Evolutionary conservation across 345 rosid species (phyloP).

Genomic region (Cardamine occulta): DNA sequence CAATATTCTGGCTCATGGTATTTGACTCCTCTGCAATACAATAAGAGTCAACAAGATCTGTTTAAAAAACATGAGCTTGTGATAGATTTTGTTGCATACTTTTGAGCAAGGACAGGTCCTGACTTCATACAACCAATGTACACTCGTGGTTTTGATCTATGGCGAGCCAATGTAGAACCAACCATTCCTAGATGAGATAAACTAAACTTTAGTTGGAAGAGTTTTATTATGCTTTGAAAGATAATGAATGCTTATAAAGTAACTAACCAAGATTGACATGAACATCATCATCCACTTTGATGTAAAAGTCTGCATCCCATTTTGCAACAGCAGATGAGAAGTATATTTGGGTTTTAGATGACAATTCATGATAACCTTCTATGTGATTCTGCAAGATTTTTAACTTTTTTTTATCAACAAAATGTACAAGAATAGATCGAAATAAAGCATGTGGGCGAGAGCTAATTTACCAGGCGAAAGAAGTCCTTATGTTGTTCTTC

Average conservation of each 20-base stretch:
- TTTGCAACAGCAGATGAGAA: conserved; percentile 78
- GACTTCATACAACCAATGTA: conserved; percentile 99
- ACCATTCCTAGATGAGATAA: conserved; percentile 66
- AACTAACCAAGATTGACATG: conserved; percentile 95
- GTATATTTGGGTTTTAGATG: conserved; percentile 76
- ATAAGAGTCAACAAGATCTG: background rate
- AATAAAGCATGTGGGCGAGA: background rate
- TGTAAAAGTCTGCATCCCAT: conserved; percentile 90
- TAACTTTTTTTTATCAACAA: conserved; percentile 34
- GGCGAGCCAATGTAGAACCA: conserved; percentile 54
- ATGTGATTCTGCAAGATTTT: conserved; percentile 69
- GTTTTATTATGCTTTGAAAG: background rate
- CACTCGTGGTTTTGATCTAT: conserved; percentile 66
- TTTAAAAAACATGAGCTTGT: conserved; percentile 10
- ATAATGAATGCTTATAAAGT: conserved; percentile 7
- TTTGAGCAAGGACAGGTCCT: conserved; percentile 78
- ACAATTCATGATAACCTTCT: conserved; percentile 83
- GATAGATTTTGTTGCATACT: conserved; percentile 52
- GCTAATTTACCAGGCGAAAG: conserved; percentile 56
- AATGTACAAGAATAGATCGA: background rate
- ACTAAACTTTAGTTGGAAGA: conserved; percentile 1
- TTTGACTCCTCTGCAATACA: conserved; percentile 62
- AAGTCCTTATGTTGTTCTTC: conserved; percentile 72
- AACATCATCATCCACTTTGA: conserved; percentile 90
- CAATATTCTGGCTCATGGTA: conserved; percentile 90